A percentile compares a stretch with the other conserved stretches of the same genome.
phyloP scores from a whole-genome alignment of 306 rosid species.

The barrel medic (Medicago truncatula) region MtrunA17r5.0-ANR NC_053049.1:10251001-10251500 shows the following conservation, averaged over 20 bases:
- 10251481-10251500: no score
- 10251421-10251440: no score
- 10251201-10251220: background rate
- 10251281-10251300: background rate
- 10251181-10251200: background rate
- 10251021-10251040: constrained; percentile 91
- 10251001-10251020: constrained; percentile 74
- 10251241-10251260: background rate
- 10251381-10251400: no score
- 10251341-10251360: no score
- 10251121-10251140: background rate
- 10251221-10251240: no score
- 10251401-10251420: no score
- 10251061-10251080: background rate
- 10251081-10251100: background rate
- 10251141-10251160: background rate
- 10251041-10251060: constrained; percentile 49
- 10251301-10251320: no score
- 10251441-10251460: no score
- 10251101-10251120: constrained; percentile 4
- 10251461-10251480: no score
- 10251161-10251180: background rate
- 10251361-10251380: no score
- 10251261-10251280: background rate
- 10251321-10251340: no score